phyloP scores from a whole-genome alignment of 805 yeast genomes.

The Sugiyamaella americana region DNA sequence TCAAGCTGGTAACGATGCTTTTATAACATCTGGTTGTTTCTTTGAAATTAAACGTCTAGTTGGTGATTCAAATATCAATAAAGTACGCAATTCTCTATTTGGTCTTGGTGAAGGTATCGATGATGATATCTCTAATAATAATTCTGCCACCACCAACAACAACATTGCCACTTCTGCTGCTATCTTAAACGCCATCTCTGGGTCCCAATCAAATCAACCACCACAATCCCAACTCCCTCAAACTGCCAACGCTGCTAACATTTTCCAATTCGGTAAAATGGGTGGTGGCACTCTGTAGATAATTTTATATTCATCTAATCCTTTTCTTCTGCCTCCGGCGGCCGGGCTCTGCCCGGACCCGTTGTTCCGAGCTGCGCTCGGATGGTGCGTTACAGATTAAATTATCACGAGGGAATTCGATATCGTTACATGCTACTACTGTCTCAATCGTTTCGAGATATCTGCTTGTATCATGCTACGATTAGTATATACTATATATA shows the following conservation, averaged over 20 bases:
- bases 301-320: not conserved
- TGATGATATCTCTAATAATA: not conserved
- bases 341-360: not conserved
- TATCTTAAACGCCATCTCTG: not conserved
- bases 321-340: not conserved
- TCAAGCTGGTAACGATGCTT: constrained; percentile 42
- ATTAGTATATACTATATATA: too few species aligned
- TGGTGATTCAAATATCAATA: constrained; percentile 29
- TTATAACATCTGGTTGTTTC: constrained; percentile 38
- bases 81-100: constrained; percentile 32
- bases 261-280: constrained; percentile 29
- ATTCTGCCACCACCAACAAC: not conserved
- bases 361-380: not conserved
- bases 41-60: constrained; percentile 36
- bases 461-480: too few species aligned
- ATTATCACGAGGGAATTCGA: too few species aligned
- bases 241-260: constrained; percentile 19
- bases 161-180: not conserved
- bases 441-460: too few species aligned
- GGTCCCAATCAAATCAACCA: not conserved
- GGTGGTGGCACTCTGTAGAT: constrained; percentile 18
- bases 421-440: too few species aligned
- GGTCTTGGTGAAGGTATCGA: constrained; percentile 30
- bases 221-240: not conserved
- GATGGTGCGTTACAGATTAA: not conserved